Conservation (phyloP, 495 filamentous ascomycete species). For the Neohortaea acidophila region DNA sequence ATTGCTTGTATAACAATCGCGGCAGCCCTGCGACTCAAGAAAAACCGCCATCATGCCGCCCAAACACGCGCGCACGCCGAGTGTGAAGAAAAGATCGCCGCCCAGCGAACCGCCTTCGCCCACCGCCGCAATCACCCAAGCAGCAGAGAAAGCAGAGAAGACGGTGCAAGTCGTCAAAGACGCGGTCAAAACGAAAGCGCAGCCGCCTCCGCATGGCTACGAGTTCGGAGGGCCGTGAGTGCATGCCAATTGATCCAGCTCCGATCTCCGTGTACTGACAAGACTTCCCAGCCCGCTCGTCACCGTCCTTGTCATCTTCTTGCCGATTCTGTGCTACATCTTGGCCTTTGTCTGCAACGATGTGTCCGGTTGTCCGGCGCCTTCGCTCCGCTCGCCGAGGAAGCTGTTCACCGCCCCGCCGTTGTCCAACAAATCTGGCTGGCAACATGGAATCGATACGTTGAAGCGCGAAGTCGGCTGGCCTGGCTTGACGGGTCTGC, state of each 20-base stretch:
- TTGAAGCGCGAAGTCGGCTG: conserved; percentile 68
- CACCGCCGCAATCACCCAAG: not conserved
- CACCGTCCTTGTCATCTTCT: conserved; percentile 54
- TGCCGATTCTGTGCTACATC: conserved; percentile 59
- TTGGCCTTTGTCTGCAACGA: conserved; percentile 85
- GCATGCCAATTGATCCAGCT: not conserved
- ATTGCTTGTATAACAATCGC: too few relatives aligned
- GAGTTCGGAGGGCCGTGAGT: conserved; percentile 22
- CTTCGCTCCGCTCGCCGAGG: conserved; percentile 63
- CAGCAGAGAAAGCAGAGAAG: not conserved
- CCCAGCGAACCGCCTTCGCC: not conserved
- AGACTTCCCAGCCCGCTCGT: conserved; percentile 49
- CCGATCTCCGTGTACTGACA: conserved; percentile 1
- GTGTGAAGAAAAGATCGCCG: not conserved
- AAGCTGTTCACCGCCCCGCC: conserved; percentile 31
- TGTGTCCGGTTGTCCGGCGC: conserved; percentile 74
- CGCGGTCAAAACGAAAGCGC: too few relatives aligned
- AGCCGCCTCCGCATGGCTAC: conserved; percentile 6
- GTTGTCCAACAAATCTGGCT: conserved; percentile 7
- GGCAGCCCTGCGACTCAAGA: too few relatives aligned
- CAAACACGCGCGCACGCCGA: not conserved
- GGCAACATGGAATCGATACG: conserved; percentile 38
- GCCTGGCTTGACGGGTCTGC: conserved; percentile 51
- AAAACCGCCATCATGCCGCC: not conserved
- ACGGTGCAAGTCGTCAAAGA: too few relatives aligned